Evolutionary conservation across 805 yeast genomes (phyloP), one percentile per base, ranked within the genome.

Genomic region (Metschnikowia similis): DNA sequence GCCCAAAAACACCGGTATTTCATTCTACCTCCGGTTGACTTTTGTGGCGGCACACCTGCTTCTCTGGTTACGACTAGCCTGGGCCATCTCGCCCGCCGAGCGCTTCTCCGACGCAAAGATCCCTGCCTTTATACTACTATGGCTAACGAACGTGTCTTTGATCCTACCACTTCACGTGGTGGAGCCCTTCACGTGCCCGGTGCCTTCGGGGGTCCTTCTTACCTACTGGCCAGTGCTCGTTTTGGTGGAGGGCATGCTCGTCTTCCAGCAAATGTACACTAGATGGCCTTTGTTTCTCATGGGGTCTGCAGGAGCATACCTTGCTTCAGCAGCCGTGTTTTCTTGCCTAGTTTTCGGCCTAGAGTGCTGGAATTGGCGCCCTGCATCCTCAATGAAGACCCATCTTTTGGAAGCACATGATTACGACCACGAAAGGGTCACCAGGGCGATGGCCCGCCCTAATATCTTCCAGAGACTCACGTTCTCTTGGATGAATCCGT

Each of bases 401-500:
- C 39, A 35, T 11, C 34, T 43, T 3, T 21, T 43, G 13, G 46
- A 43, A 14, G 13, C 31, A 8, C 27, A 10, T n/a, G 5, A 43
- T 14, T 43, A 14, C 11, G 46, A 43, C 48, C 56, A 16, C 59
- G 66, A 7, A 65, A 56, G 9, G 49, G 64, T 6, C 41, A 35
- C 11, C 41, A 36, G 16, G 35, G 44, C n/a, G 51, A 62, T n/a
- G 37, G 57, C 35, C 48, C 47, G 21, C 70, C 73, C 6, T 0
- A 70, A 67, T 27, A 42, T 72, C n/a, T 58, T 74, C 38, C 72
- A 74, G 11, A 61, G 65, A 37, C 55, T 75, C 30, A 70, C 80
- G 0, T 78, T 71, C 51, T 69, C 70, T 17, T 77, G 81, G 79
- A 72, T 78, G 77, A 76, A 75, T 53, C 64, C 66, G 4, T 56